Evolutionary conservation across 2,329 filamentous ascomycete genomes (phyloP), one percentile per base, ranked within the genome.

Genomic region (Beauveria medogensis): DNA sequence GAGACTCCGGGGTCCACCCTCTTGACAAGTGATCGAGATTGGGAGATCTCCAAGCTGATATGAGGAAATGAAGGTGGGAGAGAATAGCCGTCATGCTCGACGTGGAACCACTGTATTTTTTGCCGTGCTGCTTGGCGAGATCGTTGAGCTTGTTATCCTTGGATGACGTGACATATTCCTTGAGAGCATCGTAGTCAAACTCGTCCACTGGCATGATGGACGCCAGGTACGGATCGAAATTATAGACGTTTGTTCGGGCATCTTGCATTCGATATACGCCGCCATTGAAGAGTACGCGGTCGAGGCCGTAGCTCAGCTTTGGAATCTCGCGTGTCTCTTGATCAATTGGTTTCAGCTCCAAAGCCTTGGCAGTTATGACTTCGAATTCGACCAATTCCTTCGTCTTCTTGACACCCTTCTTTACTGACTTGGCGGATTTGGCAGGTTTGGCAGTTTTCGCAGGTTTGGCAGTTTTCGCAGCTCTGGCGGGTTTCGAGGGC

Each of bases 211-310:
- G 92, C 91, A 97, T 97, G 67, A 99, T 95, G 57, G 86, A 86
- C 63, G 92, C 85, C 22, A 99, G 81, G 69, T 97, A 97, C 0
- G 95, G 94, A 70, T 99, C 93, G 68, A 99, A 99, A 72, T 99
- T 99, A 80, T 86, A 99, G 7, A 97, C 91, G 20, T 86, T 83
- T 44, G 93, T 92, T 62, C 91, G 84, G 26, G 88, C 86, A 71
- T 99, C 94, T 73, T 96, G 92, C 56, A 99, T 82, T 55, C 91
- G 87, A 72, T 97, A 96, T 43, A 97, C 90, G 24, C 94, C 92
- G 2, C 88, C 88, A 69, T 97, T 99, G 81, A 99, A 99, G 3
- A 99, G 77, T n/a, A 95, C 93, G 61, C 92, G 83, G 64, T 96
- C 91, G 37, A 97, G 79, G 7, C 89, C 88, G 70, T 94, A 88